Evolutionary conservation across 2,329 filamentous ascomycete genomes (phyloP).

Genomic region (Bisporella sp.): DNA sequence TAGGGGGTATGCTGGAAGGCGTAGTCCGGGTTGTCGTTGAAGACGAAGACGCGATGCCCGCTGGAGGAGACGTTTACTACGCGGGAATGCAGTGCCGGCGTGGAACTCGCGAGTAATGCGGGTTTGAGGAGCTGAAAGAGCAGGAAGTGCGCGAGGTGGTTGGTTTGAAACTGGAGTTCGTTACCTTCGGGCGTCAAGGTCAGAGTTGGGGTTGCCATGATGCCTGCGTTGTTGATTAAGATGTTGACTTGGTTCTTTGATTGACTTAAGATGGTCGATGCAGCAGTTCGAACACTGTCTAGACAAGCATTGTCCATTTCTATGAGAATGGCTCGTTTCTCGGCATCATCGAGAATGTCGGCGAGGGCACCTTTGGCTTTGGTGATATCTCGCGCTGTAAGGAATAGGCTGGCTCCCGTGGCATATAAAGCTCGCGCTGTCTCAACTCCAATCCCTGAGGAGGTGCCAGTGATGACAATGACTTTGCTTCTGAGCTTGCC

Average conservation of each 20-base stretch:
- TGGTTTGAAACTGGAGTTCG: conserved; percentile 44
- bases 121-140: conserved; percentile 43
- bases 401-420: conserved; percentile 30
- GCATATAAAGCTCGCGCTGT: conserved; percentile 27
- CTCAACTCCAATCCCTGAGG: conserved; percentile 31
- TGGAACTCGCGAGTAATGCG: conserved; percentile 32
- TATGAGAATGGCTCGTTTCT: conserved; percentile 24
- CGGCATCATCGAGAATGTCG: conserved; percentile 33
- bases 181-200: conserved; percentile 36
- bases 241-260: conserved; percentile 25
- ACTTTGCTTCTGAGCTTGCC: conserved; percentile 31
- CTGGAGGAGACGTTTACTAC: conserved; percentile 38
- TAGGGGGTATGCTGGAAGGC: conserved; percentile 23
- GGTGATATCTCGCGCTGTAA: conserved; percentile 27
- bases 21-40: conserved; percentile 10
- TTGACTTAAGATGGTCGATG: conserved; percentile 18
- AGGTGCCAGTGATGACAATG: conserved; percentile 30
- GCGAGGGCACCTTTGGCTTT: conserved; percentile 25
- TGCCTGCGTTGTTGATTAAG: conserved; percentile 18
- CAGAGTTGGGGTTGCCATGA: conserved; percentile 10
- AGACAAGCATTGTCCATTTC: conserved; percentile 28
- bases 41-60: conserved; percentile 38
- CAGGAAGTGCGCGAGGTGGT: conserved; percentile 47
- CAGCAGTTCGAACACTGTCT: conserved; percentile 25
- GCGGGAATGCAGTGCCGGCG: conserved; percentile 35